A percentile compares a stretch with the other conserved stretches of the same genome.
Evolutionary conservation across 345 rosid genomes (phyloP).

Genomic region (Eutrema japonicum): DNA sequence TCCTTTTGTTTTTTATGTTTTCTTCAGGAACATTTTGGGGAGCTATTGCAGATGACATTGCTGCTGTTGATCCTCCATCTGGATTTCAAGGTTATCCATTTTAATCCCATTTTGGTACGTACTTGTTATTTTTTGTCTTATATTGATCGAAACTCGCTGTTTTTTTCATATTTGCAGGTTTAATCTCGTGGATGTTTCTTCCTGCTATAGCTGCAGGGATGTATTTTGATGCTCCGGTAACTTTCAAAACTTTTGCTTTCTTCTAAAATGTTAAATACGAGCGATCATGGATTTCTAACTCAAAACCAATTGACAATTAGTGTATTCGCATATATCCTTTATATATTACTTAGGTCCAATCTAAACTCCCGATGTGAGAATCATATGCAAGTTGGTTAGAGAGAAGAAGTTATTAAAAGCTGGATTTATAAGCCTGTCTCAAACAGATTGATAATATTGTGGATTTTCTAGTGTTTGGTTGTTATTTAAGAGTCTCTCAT

Average conservation of each 20-base stretch:
- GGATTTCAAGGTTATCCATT: slow-evolving; percentile 70
- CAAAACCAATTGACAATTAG: no score
- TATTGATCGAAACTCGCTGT: background rate
- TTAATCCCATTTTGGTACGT: background rate
- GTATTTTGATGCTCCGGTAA: slow-evolving; percentile 77
- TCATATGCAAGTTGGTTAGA: background rate
- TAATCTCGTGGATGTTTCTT: slow-evolving; percentile 86
- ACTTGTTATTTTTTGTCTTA: background rate
- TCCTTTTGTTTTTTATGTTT: background rate
- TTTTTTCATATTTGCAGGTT: slow-evolving; percentile 49
- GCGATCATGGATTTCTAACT: no score
- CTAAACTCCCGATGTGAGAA: no score
- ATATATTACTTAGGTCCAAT: no score
- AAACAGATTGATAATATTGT: background rate
- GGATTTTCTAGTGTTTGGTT: background rate
- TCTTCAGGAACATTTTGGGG: slow-evolving; percentile 71
- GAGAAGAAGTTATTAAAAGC: background rate
- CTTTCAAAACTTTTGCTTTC: background rate
- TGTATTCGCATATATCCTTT: no score
- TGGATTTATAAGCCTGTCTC: background rate
- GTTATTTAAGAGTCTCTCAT: background rate
- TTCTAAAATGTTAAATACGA: background rate
- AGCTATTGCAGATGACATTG: slow-evolving; percentile 62
- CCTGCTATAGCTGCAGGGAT: slow-evolving; percentile 75
- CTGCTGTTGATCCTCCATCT: slow-evolving; percentile 66